Evolutionary conservation across 2,329 filamentous ascomycete species (phyloP).

Genomic region (Chrysoporthe deuterocubensis): DNA sequence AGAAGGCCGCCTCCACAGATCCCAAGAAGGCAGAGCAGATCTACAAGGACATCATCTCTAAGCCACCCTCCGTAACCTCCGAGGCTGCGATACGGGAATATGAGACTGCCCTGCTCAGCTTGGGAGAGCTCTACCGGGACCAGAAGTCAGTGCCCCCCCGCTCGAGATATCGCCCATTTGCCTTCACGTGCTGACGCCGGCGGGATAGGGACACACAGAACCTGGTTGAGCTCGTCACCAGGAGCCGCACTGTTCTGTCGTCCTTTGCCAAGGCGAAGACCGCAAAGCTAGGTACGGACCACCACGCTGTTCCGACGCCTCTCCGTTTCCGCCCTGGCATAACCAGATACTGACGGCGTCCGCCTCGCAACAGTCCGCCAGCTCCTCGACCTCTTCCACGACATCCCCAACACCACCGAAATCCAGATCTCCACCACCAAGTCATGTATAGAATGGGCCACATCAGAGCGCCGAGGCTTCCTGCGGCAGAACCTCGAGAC

Average conservation of each 20-base stretch:
- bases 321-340: not conserved
- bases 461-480: conserved; percentile 91
- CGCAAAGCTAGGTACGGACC: conserved; percentile 84
- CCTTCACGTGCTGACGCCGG: conserved; percentile 19
- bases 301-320: not conserved
- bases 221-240: conserved; percentile 86
- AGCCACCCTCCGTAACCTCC: conserved; percentile 78
- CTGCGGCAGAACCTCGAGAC: conserved; percentile 98
- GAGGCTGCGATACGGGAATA: conserved; percentile 91
- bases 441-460: conserved; percentile 99
- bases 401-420: conserved; percentile 93
- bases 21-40: conserved; percentile 82
- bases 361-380: conserved; percentile 72
- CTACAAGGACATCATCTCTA: conserved; percentile 88
- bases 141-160: conserved; percentile 68
- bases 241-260: conserved; percentile 87
- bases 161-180: not conserved
- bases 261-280: conserved; percentile 99
- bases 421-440: conserved; percentile 94
- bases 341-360: conserved; percentile 12
- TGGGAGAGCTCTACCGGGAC: conserved; percentile 93
- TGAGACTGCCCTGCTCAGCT: conserved; percentile 81
- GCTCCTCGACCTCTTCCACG: conserved; percentile 91
- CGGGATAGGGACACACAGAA: conserved; percentile 72
- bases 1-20: conserved; percentile 79